These are phyloP conservation scores for Papiliotrema flavescens DNA, from an alignment of 1,284 basidiomycete species.

Conservation along the genomic window DNA sequence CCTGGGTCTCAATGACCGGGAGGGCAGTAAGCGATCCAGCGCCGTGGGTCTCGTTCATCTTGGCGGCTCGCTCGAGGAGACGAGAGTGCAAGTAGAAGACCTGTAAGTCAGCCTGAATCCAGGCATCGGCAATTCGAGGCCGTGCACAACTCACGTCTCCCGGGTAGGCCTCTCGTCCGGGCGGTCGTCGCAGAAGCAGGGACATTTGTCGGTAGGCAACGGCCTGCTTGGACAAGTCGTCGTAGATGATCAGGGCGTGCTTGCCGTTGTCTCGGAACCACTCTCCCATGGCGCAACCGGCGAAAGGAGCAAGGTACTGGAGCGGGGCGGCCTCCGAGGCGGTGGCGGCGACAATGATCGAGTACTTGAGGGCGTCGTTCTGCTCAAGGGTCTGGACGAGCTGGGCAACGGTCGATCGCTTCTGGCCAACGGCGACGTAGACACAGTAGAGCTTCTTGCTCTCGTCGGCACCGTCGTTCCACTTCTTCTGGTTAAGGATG, in stretches of 20 bases:
- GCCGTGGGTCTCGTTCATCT: slow-evolving; percentile 98
- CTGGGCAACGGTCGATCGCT: slow-evolving; percentile 98
- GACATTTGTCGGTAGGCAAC: slow-evolving; percentile 99
- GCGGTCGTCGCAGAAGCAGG: slow-evolving; percentile 96
- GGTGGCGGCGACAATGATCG: slow-evolving; percentile 96
- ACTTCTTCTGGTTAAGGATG: slow-evolving; percentile 99
- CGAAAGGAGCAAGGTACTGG: slow-evolving; percentile 99
- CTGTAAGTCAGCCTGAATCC: too few relatives aligned
- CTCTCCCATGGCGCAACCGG: slow-evolving; percentile 99
- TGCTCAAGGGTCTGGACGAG: slow-evolving; percentile 99
- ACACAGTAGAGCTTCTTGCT: slow-evolving; percentile 99
- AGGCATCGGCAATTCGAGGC: too few relatives aligned
- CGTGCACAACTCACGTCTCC: slow-evolving; percentile 60
- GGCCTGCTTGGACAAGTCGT: slow-evolving; percentile 99
- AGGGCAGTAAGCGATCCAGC: slow-evolving; percentile 97
- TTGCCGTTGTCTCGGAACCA: slow-evolving; percentile 99
- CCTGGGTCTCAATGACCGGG: slow-evolving; percentile 99
- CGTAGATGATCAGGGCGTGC: slow-evolving; percentile 94
- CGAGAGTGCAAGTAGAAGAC: slow-evolving; percentile 99
- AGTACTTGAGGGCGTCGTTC: slow-evolving; percentile 99
- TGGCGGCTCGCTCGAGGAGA: slow-evolving; percentile 98
- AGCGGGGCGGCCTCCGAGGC: slow-evolving; percentile 98
- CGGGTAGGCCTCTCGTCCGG: slow-evolving; percentile 99
- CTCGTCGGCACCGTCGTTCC: slow-evolving; percentile 97
- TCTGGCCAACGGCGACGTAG: slow-evolving; percentile 98